A percentile compares a stretch with the other conserved stretches of the same genome.
phyloP scores from a whole-genome alignment of 2,329 filamentous ascomycete species.

The Graphiopsis chlorocephala region DNA sequence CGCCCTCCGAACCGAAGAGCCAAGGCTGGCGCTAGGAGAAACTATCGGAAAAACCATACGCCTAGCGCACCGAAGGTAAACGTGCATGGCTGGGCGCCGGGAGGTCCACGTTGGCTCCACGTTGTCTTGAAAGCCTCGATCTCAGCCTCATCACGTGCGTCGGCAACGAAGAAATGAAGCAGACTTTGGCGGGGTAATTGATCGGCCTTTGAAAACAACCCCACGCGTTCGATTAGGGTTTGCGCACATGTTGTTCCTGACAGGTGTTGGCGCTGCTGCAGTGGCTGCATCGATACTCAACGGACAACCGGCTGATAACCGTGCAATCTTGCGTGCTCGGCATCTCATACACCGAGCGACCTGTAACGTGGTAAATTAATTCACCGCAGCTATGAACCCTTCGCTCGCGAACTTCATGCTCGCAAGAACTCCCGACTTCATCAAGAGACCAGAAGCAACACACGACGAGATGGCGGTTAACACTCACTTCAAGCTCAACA shows the following conservation, averaged over 20 bases:
- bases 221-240: conserved; percentile 8
- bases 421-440: conserved; percentile 28
- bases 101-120: not conserved
- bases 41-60: not conserved
- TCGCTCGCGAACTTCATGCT: conserved; percentile 32
- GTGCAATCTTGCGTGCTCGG: conserved; percentile 8
- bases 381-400: conserved; percentile 28
- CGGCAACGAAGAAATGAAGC: not conserved
- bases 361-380: not conserved
- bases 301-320: not conserved
- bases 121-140: not conserved
- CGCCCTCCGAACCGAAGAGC: not conserved
- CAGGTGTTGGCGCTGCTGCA: not conserved
- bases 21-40: conserved; percentile 3
- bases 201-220: not conserved
- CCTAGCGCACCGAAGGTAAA: conserved; percentile 13
- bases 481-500: conserved; percentile 37
- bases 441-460: conserved; percentile 26
- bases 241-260: not conserved
- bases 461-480: conserved; percentile 28
- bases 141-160: not conserved
- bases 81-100: not conserved
- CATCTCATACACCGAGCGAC: conserved; percentile 2
- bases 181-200: not conserved
- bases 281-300: conserved; percentile 1